Evolutionary conservation across 1,284 basidiomycete species (phyloP).

Genomic region (Pseudomicrostroma phylloplanum): DNA sequence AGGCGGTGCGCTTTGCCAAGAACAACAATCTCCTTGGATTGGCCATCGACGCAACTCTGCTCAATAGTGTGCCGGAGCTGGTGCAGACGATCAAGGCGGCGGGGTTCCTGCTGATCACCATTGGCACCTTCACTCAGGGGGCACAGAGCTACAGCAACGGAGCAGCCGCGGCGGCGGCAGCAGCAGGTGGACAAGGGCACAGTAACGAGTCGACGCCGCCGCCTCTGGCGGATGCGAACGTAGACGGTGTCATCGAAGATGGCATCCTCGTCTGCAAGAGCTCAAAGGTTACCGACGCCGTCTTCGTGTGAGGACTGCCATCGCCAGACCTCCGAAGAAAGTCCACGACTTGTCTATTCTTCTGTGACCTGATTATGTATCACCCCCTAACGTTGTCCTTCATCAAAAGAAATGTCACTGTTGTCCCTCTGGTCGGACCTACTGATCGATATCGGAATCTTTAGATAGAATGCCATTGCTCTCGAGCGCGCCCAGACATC

Average conservation of each 20-base stretch:
- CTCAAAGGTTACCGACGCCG: background rate
- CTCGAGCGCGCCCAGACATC: no score
- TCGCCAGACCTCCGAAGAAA: no score
- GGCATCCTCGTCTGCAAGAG: constrained; percentile 10
- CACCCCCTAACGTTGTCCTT: no score
- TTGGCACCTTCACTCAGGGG: constrained; percentile 21
- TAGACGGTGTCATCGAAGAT: constrained; percentile 5
- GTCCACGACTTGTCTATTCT: no score
- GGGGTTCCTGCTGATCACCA: constrained; percentile 43
- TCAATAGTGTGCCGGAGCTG: constrained; percentile 53
- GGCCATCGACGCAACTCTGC: constrained; percentile 77
- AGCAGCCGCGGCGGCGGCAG: background rate
- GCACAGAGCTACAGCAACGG: background rate
- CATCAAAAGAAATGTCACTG: no score
- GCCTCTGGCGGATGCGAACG: background rate
- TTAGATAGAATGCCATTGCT: no score
- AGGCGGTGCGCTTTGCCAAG: constrained; percentile 90
- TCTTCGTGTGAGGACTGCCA: background rate
- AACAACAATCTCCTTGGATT: constrained; percentile 88
- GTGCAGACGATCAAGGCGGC: constrained; percentile 44
- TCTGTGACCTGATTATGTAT: no score
- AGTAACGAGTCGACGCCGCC: background rate
- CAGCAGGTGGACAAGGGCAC: no score
- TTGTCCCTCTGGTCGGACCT: no score
- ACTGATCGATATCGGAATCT: no score